Evolutionary conservation across 192 early-diverging fungal genomes (phyloP).

Genomic region (Geranomyces variabilis): DNA sequence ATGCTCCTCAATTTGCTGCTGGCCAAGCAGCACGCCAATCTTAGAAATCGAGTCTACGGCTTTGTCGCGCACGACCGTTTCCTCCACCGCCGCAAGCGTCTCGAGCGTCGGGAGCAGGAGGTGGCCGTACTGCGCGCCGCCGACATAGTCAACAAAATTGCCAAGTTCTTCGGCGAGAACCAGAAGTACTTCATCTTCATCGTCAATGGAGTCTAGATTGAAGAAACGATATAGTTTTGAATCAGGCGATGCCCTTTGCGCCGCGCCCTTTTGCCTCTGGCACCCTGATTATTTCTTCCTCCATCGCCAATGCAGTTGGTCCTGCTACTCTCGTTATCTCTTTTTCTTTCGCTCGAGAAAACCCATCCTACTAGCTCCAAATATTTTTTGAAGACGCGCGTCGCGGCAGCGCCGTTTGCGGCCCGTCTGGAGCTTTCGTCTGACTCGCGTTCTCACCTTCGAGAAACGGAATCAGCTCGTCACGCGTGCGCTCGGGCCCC

Average conservation of each 20-base stretch:
- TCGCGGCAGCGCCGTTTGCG: no score
- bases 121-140: conserved; percentile 85
- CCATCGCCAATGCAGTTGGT: no score
- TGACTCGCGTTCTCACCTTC: conserved; percentile 71
- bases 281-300: no score
- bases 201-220: conserved; percentile 91
- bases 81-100: conserved; percentile 96
- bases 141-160: conserved; percentile 88
- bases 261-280: no score
- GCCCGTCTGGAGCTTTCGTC: conserved; percentile 50
- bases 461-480: conserved; percentile 96
- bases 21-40: conserved; percentile 73
- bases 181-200: conserved; percentile 96
- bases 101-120: conserved; percentile 90
- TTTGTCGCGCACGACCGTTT: conserved; percentile 98
- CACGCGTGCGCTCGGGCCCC: conserved; percentile 90
- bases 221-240: background rate
- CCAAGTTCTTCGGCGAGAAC: conserved; percentile 94
- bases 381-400: no score
- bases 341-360: no score
- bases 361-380: no score
- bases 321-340: no score
- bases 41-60: conserved; percentile 94
- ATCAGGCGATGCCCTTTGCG: background rate
- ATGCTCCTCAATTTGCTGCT: conserved; percentile 83